Percentiles rank a stretch among this genome's conserved stretches.
Conservation (phyloP, 305 asterid species). For the Fraxinus sp. region DNA sequence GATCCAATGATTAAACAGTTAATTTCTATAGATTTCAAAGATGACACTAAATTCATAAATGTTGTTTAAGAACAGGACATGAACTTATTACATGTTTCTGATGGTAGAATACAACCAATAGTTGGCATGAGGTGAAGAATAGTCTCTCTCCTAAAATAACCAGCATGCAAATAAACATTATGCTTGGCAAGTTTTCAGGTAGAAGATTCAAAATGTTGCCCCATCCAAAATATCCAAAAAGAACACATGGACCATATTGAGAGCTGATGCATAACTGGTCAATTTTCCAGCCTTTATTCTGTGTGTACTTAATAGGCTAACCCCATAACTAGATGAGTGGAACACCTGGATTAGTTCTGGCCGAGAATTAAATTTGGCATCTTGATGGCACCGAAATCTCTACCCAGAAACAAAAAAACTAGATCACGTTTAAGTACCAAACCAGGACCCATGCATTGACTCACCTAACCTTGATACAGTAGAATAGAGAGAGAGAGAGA, state of each 20-base stretch:
- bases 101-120: slow-evolving; percentile 2
- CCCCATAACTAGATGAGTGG: not conserved
- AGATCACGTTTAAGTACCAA: not conserved
- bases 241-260: not conserved
- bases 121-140: not conserved
- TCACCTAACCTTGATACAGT: not conserved
- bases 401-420: not conserved
- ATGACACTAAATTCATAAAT: not conserved
- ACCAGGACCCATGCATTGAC: not conserved
- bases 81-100: not conserved
- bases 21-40: not conserved
- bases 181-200: not conserved
- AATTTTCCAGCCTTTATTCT: not conserved
- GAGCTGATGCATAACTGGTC: not conserved
- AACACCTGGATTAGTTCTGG: not conserved
- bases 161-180: not conserved
- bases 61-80: not conserved
- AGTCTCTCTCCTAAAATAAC: slow-evolving; percentile 1
- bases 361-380: not conserved
- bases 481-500: slow-evolving; percentile 9
- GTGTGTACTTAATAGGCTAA: not conserved
- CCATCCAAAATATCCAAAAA: not conserved
- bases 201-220: not conserved
- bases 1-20: not conserved
- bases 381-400: not conserved